A percentile compares a stretch with the other conserved stretches of the same genome.
Conservation (phyloP, 2,329 filamentous ascomycete genomes). For the Daldinia eschscholtzii region DNA sequence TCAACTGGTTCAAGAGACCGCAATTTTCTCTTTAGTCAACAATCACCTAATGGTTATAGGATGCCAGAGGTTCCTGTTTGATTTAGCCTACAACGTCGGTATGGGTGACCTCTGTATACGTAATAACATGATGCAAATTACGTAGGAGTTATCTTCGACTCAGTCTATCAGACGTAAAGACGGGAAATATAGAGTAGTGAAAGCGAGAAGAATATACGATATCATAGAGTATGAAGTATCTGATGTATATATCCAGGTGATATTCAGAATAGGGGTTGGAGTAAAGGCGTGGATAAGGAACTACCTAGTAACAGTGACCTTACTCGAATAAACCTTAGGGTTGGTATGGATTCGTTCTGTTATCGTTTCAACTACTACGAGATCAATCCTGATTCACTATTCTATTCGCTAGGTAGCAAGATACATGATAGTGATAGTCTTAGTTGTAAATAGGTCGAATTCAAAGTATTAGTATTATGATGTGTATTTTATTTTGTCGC, state of each 20-base stretch:
- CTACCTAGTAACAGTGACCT: too few relatives aligned
- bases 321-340: too few relatives aligned
- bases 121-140: background rate
- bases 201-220: background rate
- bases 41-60: background rate
- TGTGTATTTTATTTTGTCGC: too few relatives aligned
- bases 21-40: background rate
- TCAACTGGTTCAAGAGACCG: background rate
- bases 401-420: too few relatives aligned
- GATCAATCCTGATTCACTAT: too few relatives aligned
- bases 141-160: background rate
- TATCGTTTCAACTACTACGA: too few relatives aligned
- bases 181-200: background rate
- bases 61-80: background rate
- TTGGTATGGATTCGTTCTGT: too few relatives aligned
- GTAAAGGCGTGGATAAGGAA: background rate
- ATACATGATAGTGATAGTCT: too few relatives aligned
- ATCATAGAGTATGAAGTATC: background rate
- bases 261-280: background rate
- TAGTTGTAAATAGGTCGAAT: too few relatives aligned
- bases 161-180: background rate
- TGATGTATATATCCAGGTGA: background rate
- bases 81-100: too few relatives aligned
- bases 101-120: background rate
- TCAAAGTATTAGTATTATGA: too few relatives aligned